Conservation (phyloP, 331 rosid genomes). For the Quercus phellos region DNA sequence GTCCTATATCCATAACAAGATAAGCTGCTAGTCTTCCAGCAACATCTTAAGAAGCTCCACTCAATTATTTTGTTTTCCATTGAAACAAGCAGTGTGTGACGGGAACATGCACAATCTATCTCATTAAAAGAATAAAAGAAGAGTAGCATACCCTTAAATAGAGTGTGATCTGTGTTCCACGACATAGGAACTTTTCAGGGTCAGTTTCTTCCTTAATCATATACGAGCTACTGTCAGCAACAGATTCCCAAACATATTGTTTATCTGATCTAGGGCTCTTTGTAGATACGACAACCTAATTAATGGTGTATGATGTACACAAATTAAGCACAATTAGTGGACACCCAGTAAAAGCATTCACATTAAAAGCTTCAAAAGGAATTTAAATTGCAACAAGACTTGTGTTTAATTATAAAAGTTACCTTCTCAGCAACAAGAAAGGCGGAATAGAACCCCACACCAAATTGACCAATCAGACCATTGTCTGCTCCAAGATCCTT, state of each 20-base stretch:
- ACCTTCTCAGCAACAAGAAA: conserved; percentile 97
- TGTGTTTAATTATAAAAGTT: background rate
- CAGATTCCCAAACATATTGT: conserved; percentile 89
- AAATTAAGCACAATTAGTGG: conserved; percentile 23
- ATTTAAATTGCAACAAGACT: background rate
- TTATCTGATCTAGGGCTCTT: conserved; percentile 92
- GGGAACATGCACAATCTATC: background rate
- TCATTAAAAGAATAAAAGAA: conserved; percentile 12
- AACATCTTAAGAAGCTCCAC: background rate
- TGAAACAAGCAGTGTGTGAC: background rate
- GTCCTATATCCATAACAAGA: no score
- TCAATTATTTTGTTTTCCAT: background rate
- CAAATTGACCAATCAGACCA: conserved; percentile 91
- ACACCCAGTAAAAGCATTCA: background rate
- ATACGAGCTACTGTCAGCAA: conserved; percentile 86
- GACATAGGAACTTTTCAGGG: conserved; percentile 68
- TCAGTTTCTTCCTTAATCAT: conserved; percentile 87
- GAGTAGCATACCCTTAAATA: conserved; percentile 55
- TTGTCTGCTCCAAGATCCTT: conserved; percentile 88
- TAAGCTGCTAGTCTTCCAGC: background rate
- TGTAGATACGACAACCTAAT: conserved; percentile 84
- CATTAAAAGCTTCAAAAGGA: background rate
- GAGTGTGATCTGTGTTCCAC: conserved; percentile 93
- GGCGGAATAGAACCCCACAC: conserved; percentile 97
- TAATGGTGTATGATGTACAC: conserved; percentile 27